Percentiles rank a stretch among this genome's conserved stretches.
These are phyloP conservation scores for Suhomyces bribrorum DNA, from an alignment of 1,139 yeast species.

Conservation along the genomic window DNA sequence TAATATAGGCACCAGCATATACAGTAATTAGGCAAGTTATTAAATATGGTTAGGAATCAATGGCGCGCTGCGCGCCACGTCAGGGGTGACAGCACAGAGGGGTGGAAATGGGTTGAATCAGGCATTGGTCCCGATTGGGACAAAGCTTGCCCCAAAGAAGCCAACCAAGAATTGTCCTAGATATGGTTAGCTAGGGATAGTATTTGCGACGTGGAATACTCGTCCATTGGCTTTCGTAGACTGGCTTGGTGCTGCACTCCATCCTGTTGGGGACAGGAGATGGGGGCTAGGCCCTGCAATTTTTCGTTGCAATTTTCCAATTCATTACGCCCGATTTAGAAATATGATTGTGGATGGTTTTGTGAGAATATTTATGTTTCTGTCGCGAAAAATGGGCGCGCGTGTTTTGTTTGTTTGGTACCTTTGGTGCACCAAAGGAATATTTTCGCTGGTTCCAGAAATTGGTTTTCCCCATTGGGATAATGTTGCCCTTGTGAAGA, in stretches of 20 bases:
- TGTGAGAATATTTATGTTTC: slow-evolving; percentile 12
- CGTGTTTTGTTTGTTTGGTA: slow-evolving; percentile 7
- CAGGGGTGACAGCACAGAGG: slow-evolving; percentile 4
- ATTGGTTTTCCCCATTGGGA: slow-evolving; percentile 11
- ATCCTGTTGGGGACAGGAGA: background rate
- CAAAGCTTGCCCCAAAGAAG: too few relatives aligned
- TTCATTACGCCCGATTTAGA: slow-evolving; percentile 12
- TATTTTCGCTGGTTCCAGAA: slow-evolving; percentile 11
- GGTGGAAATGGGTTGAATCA: background rate
- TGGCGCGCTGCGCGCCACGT: slow-evolving; percentile 2
- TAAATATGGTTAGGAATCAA: background rate
- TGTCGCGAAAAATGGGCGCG: slow-evolving; percentile 10
- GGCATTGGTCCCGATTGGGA: too few relatives aligned
- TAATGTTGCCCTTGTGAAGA: slow-evolving; percentile 4
- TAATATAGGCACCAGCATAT: too few relatives aligned
- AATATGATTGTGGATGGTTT: slow-evolving; percentile 9
- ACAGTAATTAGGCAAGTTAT: background rate
- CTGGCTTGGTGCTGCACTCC: too few relatives aligned
- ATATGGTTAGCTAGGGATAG: too few relatives aligned
- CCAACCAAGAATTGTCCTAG: too few relatives aligned
- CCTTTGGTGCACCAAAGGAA: slow-evolving; percentile 1
- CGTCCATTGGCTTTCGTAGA: too few relatives aligned
- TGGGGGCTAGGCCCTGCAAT: slow-evolving; percentile 4
- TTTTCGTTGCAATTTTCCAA: slow-evolving; percentile 9
- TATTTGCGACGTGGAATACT: too few relatives aligned